Percentiles rank a stretch among this genome's conserved stretches.
phyloP scores from a whole-genome alignment of 306 rosid genomes.

The Myrica gale region DNA sequence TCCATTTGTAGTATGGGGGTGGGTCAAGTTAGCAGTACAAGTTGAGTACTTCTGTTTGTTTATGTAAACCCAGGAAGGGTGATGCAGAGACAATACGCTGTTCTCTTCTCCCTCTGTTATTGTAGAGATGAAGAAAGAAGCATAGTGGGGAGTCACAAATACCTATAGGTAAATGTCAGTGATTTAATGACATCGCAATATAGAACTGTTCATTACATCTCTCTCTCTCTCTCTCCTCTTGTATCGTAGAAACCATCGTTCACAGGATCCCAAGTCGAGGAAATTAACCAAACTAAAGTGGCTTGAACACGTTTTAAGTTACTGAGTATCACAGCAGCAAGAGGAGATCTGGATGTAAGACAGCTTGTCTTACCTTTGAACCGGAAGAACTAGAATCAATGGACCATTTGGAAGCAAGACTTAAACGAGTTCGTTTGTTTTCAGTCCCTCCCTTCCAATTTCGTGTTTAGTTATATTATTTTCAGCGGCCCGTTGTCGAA shows the following conservation, averaged over 20 bases:
- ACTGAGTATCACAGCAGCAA: too few relatives aligned
- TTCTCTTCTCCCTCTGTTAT: conserved; percentile 1
- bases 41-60: background rate
- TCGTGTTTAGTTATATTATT: too few relatives aligned
- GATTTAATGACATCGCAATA: conserved; percentile 18
- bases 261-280: background rate
- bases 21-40: background rate
- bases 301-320: background rate
- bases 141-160: conserved; percentile 7
- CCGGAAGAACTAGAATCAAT: background rate
- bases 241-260: background rate
- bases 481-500: too few relatives aligned
- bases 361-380: too few relatives aligned
- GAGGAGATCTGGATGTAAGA: too few relatives aligned
- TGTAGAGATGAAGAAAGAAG: background rate
- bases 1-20: background rate
- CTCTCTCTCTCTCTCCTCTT: background rate
- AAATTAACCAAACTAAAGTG: background rate
- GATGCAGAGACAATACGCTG: background rate
- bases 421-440: background rate
- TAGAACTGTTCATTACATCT: background rate
- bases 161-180: conserved; percentile 27
- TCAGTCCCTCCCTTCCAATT: too few relatives aligned
- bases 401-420: background rate
- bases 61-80: conserved; percentile 8